phyloP scores from a whole-genome alignment of 805 yeast species.

The Kluyveromyces dobzhanskii region DNA sequence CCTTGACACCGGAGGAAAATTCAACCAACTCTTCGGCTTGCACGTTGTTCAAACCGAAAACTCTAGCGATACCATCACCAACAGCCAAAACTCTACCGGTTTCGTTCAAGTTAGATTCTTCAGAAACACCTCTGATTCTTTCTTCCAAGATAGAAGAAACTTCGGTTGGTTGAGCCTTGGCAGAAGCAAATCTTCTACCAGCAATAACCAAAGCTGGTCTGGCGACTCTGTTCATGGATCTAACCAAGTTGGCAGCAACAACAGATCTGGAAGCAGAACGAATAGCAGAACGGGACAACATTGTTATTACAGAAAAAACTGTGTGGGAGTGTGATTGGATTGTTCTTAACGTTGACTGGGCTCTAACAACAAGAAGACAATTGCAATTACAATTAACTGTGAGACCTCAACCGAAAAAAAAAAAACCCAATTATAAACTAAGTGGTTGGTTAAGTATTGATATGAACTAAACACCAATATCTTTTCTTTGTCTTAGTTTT shows the following conservation, averaged over 20 bases:
- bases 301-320: conserved; percentile 20
- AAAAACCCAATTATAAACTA: too few species aligned
- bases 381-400: too few species aligned
- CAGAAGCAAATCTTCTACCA: conserved; percentile 83
- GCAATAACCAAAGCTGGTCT: conserved; percentile 61
- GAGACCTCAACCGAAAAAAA: too few species aligned
- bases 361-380: too few species aligned
- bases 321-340: too few species aligned
- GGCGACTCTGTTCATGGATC: conserved; percentile 40
- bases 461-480: too few species aligned
- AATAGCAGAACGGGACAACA: conserved; percentile 83
- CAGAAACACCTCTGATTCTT: conserved; percentile 98
- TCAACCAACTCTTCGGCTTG: conserved; percentile 99
- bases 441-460: too few species aligned
- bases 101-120: conserved; percentile 95
- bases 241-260: conserved; percentile 44
- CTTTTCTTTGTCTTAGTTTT: too few species aligned
- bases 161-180: conserved; percentile 98
- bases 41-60: conserved; percentile 97
- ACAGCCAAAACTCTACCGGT: conserved; percentile 99
- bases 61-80: conserved; percentile 99
- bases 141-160: conserved; percentile 98
- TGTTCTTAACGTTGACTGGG: too few species aligned
- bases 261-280: conserved; percentile 81
- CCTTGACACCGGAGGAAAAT: conserved; percentile 98